Conservation (phyloP, 768 basidiomycete genomes). For the Lactarius vividus region DNA sequence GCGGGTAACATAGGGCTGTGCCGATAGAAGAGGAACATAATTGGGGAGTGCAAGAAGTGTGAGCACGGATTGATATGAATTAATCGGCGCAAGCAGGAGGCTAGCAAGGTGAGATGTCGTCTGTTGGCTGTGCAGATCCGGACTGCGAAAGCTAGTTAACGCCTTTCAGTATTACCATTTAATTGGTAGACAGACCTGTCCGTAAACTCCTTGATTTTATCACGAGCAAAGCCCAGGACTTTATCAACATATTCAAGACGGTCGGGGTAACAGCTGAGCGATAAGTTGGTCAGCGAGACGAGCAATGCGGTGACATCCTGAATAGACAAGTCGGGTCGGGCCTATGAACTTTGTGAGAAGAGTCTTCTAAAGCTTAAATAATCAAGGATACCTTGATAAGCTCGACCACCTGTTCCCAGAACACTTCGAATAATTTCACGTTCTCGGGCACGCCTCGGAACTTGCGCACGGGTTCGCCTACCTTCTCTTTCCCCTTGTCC, state of each 20-base stretch:
- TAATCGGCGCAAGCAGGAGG: slow-evolving; percentile 90
- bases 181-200: slow-evolving; percentile 55
- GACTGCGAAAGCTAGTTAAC: slow-evolving; percentile 41
- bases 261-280: slow-evolving; percentile 96
- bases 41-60: slow-evolving; percentile 95
- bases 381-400: slow-evolving; percentile 77
- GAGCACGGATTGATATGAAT: slow-evolving; percentile 93
- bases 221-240: slow-evolving; percentile 83
- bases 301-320: slow-evolving; percentile 96
- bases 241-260: slow-evolving; percentile 97
- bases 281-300: slow-evolving; percentile 93
- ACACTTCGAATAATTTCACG: slow-evolving; percentile 95
- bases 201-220: slow-evolving; percentile 79
- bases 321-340: slow-evolving; percentile 94
- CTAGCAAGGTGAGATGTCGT: slow-evolving; percentile 90
- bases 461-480: slow-evolving; percentile 54
- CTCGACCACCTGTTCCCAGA: slow-evolving; percentile 98
- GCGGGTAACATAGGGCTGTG: slow-evolving; percentile 87
- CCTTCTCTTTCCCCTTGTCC: slow-evolving; percentile 62
- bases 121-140: slow-evolving; percentile 84
- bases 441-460: slow-evolving; percentile 95
- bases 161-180: not conserved
- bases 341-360: slow-evolving; percentile 45
- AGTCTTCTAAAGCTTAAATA: not conserved
- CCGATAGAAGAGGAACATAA: slow-evolving; percentile 77